Evolutionary conservation across 1,284 basidiomycete species (phyloP).

Genomic region (Ustilago vetiveriae): DNA sequence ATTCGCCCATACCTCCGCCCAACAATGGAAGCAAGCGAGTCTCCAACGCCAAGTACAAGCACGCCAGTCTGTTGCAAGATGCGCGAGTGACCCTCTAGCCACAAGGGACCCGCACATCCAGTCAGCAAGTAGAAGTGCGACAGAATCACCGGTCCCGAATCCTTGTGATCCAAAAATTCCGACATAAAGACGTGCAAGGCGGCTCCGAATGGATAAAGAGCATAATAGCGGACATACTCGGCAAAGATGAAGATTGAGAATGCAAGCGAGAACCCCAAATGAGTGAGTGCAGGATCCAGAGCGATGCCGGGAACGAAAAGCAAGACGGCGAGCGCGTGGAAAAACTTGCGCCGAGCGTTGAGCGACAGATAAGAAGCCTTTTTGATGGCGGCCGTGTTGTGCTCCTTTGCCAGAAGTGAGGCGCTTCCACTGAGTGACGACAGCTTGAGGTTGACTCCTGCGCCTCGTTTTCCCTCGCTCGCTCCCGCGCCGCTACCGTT

Average conservation of each 20-base stretch:
- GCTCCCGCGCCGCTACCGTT: constrained; percentile 6
- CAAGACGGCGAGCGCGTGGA: constrained; percentile 91
- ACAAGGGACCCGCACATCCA: constrained; percentile 90
- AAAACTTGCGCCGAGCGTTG: constrained; percentile 96
- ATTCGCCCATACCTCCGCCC: constrained; percentile 82
- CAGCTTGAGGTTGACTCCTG: constrained; percentile 32
- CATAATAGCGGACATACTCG: constrained; percentile 80
- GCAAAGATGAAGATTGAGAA: constrained; percentile 64
- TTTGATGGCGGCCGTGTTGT: constrained; percentile 44
- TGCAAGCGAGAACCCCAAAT: constrained; percentile 84
- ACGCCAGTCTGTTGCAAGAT: constrained; percentile 82
- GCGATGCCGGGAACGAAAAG: constrained; percentile 96
- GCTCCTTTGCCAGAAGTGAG: constrained; percentile 37
- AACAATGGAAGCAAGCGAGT: constrained; percentile 90
- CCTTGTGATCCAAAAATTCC: constrained; percentile 95
- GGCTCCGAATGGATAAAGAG: constrained; percentile 94
- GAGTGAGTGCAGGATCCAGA: constrained; percentile 92
- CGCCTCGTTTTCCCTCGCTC: constrained; percentile 23
- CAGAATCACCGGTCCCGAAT: constrained; percentile 93
- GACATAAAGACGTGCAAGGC: constrained; percentile 90
- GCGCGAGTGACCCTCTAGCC: constrained; percentile 78
- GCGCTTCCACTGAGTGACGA: constrained; percentile 32
- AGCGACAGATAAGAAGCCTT: constrained; percentile 73
- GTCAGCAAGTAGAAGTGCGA: constrained; percentile 97
- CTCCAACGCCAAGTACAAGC: constrained; percentile 88